Conservation (phyloP, 768 basidiomycete genomes). For the Phallus indusiatus region DNA sequence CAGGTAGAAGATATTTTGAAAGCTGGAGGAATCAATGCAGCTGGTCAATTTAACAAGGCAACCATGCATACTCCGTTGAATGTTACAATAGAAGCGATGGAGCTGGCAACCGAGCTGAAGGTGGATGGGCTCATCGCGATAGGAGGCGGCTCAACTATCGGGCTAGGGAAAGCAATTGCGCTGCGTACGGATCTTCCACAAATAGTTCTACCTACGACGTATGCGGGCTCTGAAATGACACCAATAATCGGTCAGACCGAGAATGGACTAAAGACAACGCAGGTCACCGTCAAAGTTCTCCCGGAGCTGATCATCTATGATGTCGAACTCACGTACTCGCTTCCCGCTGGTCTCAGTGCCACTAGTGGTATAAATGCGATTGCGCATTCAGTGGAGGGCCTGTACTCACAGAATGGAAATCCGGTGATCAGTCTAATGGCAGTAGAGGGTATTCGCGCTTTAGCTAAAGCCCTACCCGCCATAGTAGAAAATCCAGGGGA, state of each 20-base stretch:
- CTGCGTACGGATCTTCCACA: slow-evolving; percentile 30
- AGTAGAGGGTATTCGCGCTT: slow-evolving; percentile 25
- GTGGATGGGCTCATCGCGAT: slow-evolving; percentile 30
- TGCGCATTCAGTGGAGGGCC: slow-evolving; percentile 33
- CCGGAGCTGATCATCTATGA: slow-evolving; percentile 35
- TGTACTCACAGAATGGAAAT: slow-evolving; percentile 29
- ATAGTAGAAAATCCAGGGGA: slow-evolving; percentile 20
- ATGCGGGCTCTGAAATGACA: slow-evolving; percentile 33
- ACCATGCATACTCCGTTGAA: slow-evolving; percentile 32
- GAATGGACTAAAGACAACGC: slow-evolving; percentile 30
- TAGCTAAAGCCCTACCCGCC: slow-evolving; percentile 24
- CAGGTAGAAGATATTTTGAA: slow-evolving; percentile 14
- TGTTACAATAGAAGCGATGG: slow-evolving; percentile 28
- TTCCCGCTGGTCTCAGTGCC: slow-evolving; percentile 25
- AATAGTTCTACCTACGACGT: slow-evolving; percentile 31
- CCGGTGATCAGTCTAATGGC: slow-evolving; percentile 29
- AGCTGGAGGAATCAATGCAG: slow-evolving; percentile 15
- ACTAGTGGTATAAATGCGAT: slow-evolving; percentile 34
- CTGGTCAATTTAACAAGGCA: slow-evolving; percentile 29
- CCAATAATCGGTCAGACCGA: slow-evolving; percentile 33
- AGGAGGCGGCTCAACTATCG: slow-evolving; percentile 31
- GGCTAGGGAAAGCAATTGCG: slow-evolving; percentile 32
- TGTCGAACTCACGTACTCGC: slow-evolving; percentile 27
- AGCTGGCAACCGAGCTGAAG: slow-evolving; percentile 15
- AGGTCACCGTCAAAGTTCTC: slow-evolving; percentile 27